phyloP scores from a whole-genome alignment of 2,329 filamentous ascomycete genomes.

The Epichloe aotearoae region DNA sequence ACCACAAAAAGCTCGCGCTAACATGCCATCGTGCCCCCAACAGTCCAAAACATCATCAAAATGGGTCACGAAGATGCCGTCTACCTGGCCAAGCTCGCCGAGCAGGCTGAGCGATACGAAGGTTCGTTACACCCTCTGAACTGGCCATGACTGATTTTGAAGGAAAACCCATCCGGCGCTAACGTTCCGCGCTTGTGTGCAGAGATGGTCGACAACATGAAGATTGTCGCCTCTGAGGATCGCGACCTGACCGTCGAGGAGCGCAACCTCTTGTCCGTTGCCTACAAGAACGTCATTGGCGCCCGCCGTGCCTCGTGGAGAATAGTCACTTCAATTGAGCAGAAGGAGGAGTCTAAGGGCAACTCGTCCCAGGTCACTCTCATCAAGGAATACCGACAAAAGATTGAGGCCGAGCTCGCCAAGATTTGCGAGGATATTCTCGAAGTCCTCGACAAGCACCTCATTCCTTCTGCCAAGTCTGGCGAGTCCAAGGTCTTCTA shows the following conservation, averaged over 20 bases:
- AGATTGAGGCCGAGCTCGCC: constrained; percentile 93
- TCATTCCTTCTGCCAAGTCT: constrained; percentile 86
- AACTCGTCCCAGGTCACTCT: constrained; percentile 78
- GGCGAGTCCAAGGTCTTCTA: constrained; percentile 99
- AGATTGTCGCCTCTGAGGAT: constrained; percentile 84
- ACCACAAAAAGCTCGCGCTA: neutral
- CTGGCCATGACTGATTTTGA: neutral
- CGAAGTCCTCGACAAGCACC: constrained; percentile 82
- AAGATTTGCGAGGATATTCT: constrained; percentile 98
- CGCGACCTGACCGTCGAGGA: constrained; percentile 81
- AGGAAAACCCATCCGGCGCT: constrained; percentile 9
- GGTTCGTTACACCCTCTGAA: constrained; percentile 44
- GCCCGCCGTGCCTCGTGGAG: constrained; percentile 94
- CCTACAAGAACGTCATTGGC: constrained; percentile 98
- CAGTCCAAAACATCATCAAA: constrained; percentile 30
- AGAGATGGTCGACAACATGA: constrained; percentile 99
- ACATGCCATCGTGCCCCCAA: neutral
- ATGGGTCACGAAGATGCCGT: constrained; percentile 99
- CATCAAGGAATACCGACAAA: constrained; percentile 97
- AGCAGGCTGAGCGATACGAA: constrained; percentile 99
- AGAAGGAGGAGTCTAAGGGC: constrained; percentile 99
- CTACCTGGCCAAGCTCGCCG: constrained; percentile 98
- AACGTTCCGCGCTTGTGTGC: constrained; percentile 13
- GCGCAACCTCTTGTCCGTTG: constrained; percentile 92
- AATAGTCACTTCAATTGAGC: constrained; percentile 96